Percentiles rank a stretch among this genome's conserved stretches.
phyloP scores from a whole-genome alignment of 2,329 filamentous ascomycete genomes.

The Torrubiella hemipterigena region DNA sequence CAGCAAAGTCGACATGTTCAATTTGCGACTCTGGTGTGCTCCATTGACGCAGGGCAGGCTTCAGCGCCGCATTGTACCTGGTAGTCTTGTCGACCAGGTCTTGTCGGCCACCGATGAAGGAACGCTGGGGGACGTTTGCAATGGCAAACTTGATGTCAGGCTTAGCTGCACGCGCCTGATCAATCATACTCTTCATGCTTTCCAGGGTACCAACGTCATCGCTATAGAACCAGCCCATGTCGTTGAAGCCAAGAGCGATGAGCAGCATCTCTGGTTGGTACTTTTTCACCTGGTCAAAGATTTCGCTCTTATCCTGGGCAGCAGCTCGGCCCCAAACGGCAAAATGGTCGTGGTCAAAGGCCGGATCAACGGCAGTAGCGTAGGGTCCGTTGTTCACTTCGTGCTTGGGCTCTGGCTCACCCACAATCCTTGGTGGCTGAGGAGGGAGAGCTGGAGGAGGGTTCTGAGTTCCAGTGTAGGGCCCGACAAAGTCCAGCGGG shows the following conservation, averaged over 20 bases:
- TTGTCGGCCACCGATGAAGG: constrained; percentile 10
- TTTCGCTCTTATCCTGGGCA: constrained; percentile 15
- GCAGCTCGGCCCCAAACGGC: constrained; percentile 20
- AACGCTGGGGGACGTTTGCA: constrained; percentile 17
- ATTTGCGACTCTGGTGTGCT: constrained; percentile 15
- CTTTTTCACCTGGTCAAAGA: constrained; percentile 14
- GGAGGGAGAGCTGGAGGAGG: no score
- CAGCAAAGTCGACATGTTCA: constrained; percentile 17
- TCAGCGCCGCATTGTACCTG: constrained; percentile 12
- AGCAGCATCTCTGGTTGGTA: constrained; percentile 21
- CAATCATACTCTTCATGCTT: constrained; percentile 13
- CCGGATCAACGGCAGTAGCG: no score
- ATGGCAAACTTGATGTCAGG: constrained; percentile 14
- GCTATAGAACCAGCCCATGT: constrained; percentile 18
- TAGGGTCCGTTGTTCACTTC: no score
- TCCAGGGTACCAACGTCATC: constrained; percentile 2
- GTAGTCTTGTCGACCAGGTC: constrained; percentile 13
- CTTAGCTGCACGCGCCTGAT: constrained; percentile 17
- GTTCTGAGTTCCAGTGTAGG: constrained; percentile 20
- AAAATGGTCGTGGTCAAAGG: constrained; percentile 14
- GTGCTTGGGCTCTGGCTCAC: constrained; percentile 6
- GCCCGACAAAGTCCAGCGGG: constrained; percentile 6
- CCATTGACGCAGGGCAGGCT: constrained; percentile 12
- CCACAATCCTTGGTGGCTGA: constrained; percentile 7
- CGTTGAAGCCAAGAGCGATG: constrained; percentile 21